Base-by-base conservation (phyloP, 768 basidiomycete species). In the Pholiota molesta region DNA sequence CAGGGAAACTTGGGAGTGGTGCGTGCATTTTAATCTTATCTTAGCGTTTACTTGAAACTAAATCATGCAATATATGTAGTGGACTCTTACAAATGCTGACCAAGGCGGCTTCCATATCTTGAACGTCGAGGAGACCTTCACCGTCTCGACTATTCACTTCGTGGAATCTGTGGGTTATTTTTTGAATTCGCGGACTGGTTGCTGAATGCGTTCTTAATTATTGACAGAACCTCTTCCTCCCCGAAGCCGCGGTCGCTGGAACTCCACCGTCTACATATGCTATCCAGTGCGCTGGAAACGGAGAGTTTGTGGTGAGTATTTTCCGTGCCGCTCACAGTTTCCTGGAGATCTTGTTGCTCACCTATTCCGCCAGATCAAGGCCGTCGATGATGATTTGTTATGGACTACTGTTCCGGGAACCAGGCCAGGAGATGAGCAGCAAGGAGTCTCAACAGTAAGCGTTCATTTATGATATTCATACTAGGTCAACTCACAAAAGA, bases 331-430 rank as follows among this genome's bases (percentile, higher is more conserved):
- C 33, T 4, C 14, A 21, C n/a, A 35, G 16, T 5, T 49, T 9
- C 19, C 16, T 13, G 26, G 28, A 11, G 17, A 57, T 44, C 9
- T 23, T 21, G 6, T 33, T 6, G 47, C 17, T 26, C n/a, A 23
- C 17, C 10, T 16, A 14, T 42, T 51, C 0, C 11, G 29, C 14
- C 35, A 62, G 62, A 62, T 62, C 19, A 62, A 58, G 16, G 62
- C 62, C 14, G 52, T 62, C 21, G 57, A 59, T 33, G 62, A 40
- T 2, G 62, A 62, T 51, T 47, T 45, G 52, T 29, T 62, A 9
- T 62, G 62, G 62, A 59, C 52, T 28, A 59, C 57, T n/a, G 44
- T 62, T 19, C 62, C 62, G 3, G 62, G 57, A 10, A 62, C 62
- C 8, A 21, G 52, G 5, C 21, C n/a, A 7, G 52, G 62, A 21